A percentile compares a stretch with the other conserved stretches of the same genome.
Conservation (phyloP, 805 yeast species). For the Wickerhamiella sorbophila region DNA sequence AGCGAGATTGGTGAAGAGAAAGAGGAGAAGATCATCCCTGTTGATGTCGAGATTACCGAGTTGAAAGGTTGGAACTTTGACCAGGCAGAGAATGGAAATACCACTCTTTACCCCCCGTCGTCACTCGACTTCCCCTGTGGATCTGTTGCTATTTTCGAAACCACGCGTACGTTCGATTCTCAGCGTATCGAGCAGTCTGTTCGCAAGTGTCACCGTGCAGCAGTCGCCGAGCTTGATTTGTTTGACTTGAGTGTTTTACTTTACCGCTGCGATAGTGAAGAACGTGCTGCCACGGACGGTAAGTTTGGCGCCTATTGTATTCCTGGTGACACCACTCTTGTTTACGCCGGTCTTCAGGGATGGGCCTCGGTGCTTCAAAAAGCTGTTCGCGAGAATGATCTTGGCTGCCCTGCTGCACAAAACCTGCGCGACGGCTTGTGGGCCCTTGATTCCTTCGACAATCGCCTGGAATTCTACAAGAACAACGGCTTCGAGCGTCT, state of each 20-base stretch:
- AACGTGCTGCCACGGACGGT: slow-evolving; percentile 65
- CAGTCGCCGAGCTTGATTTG: slow-evolving; percentile 45
- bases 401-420: slow-evolving; percentile 71
- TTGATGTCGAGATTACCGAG: slow-evolving; percentile 48
- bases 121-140: slow-evolving; percentile 63
- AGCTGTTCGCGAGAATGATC: slow-evolving; percentile 53
- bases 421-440: slow-evolving; percentile 74
- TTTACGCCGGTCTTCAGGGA: slow-evolving; percentile 87
- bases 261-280: slow-evolving; percentile 76
- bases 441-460: slow-evolving; percentile 69
- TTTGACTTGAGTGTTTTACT: slow-evolving; percentile 62
- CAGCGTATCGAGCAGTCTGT: slow-evolving; percentile 47
- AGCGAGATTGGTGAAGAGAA: slow-evolving; percentile 34
- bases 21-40: slow-evolving; percentile 36
- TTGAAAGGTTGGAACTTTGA: slow-evolving; percentile 38
- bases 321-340: slow-evolving; percentile 59
- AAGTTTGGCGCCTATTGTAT: slow-evolving; percentile 56
- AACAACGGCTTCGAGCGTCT: slow-evolving; percentile 29
- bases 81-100: slow-evolving; percentile 28
- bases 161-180: slow-evolving; percentile 54
- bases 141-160: slow-evolving; percentile 70
- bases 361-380: slow-evolving; percentile 60
- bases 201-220: slow-evolving; percentile 64
- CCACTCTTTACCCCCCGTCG: slow-evolving; percentile 31
- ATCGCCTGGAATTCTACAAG: slow-evolving; percentile 44